Evolutionary conservation across 148 eudicot species (phyloP).

Genomic region (Cornus controversa): DNA sequence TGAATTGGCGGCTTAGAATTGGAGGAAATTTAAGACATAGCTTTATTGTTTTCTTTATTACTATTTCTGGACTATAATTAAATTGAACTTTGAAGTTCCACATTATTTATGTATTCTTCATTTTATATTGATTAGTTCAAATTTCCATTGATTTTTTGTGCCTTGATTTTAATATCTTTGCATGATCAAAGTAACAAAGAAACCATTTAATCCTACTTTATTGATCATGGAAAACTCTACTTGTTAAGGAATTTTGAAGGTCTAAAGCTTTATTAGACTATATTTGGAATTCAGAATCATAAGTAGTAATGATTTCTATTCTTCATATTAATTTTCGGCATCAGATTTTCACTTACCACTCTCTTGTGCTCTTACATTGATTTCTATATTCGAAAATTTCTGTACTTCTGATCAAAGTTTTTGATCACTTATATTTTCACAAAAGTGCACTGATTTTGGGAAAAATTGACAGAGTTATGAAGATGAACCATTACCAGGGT

Average conservation of each 20-base stretch:
- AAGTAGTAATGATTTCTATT: too few relatives aligned
- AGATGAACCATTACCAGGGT: constrained; percentile 72
- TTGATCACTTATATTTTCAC: not conserved
- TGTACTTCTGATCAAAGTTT: not conserved
- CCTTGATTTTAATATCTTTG: not conserved
- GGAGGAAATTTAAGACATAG: too few relatives aligned
- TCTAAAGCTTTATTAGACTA: not conserved
- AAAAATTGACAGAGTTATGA: constrained; percentile 73
- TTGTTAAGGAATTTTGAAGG: not conserved
- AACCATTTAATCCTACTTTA: not conserved
- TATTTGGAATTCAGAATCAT: too few relatives aligned
- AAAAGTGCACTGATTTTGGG: too few relatives aligned
- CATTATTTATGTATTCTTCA: not conserved
- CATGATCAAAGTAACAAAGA: not conserved
- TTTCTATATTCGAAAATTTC: not conserved
- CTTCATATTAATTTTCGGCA: not conserved
- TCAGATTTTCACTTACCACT: not conserved
- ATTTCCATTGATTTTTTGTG: not conserved
- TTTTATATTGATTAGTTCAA: not conserved
- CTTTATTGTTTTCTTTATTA: too few relatives aligned
- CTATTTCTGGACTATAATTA: not conserved
- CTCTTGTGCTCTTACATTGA: not conserved
- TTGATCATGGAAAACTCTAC: not conserved
- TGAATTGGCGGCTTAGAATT: too few relatives aligned
- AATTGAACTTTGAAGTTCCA: not conserved